phyloP scores from a whole-genome alignment of 1,284 basidiomycete genomes.

The Ceratobasidium sp. region DNA sequence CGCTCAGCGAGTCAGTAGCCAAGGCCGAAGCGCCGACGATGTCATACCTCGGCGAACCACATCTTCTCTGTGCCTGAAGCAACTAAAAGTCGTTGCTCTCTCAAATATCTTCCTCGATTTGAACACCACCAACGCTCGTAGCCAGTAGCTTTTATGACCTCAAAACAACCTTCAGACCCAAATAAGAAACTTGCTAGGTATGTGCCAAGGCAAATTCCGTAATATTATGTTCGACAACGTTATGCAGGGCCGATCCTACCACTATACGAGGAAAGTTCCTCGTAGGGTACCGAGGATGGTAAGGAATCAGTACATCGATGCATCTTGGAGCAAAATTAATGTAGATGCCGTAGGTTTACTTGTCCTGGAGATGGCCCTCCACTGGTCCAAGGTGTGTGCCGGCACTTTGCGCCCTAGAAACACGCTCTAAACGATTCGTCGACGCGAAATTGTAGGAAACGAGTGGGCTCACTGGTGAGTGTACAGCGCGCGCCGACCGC shows the following conservation, averaged over 20 bases:
- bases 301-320: slow-evolving; percentile 45
- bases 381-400: slow-evolving; percentile 73
- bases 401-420: slow-evolving; percentile 71
- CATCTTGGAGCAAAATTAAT: neutral
- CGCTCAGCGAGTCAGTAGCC: too few relatives aligned
- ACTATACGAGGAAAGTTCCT: slow-evolving; percentile 77
- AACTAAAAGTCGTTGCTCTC: slow-evolving; percentile 8
- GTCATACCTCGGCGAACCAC: too few relatives aligned
- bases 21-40: too few relatives aligned
- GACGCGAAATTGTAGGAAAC: neutral
- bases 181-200: slow-evolving; percentile 10
- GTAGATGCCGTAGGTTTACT: slow-evolving; percentile 63
- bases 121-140: neutral
- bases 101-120: neutral
- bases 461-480: slow-evolving; percentile 23
- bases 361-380: slow-evolving; percentile 68
- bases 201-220: neutral
- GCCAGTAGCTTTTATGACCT: neutral
- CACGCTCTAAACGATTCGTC: neutral
- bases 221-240: neutral
- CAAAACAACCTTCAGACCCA: slow-evolving; percentile 28
- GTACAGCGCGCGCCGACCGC: slow-evolving; percentile 67
- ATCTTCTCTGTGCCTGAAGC: neutral
- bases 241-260: slow-evolving; percentile 54
- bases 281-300: slow-evolving; percentile 86